phyloP scores from a whole-genome alignment of 805 yeast species.

The Lachancea sp. region DNA sequence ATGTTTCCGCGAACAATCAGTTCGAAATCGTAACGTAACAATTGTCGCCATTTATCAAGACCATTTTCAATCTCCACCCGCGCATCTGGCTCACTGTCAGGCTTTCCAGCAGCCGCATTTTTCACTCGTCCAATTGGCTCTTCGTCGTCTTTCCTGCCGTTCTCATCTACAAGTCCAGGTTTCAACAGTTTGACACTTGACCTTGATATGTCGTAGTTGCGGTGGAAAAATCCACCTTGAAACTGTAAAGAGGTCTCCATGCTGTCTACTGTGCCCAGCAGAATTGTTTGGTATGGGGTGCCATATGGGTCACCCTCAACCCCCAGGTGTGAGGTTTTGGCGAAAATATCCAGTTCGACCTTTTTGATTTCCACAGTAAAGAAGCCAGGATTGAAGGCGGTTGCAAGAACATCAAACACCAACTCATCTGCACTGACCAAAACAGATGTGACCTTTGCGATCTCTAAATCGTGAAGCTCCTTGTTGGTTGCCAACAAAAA shows the following conservation, averaged over 20 bases:
- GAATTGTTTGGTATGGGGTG: constrained; percentile 51
- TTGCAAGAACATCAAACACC: constrained; percentile 68
- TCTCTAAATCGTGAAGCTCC: constrained; percentile 63
- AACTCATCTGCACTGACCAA: constrained; percentile 79
- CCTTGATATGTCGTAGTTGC: constrained; percentile 50
- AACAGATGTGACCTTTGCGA: constrained; percentile 59
- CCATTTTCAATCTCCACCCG: constrained; percentile 28
- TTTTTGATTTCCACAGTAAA: constrained; percentile 55
- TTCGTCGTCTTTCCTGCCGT: not conserved
- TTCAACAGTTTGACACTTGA: constrained; percentile 66
- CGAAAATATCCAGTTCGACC: constrained; percentile 80
- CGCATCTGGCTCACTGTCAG: not conserved
- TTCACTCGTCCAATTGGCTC: constrained; percentile 12
- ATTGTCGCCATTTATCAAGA: constrained; percentile 59
- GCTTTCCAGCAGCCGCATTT: not conserved
- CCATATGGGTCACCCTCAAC: constrained; percentile 12
- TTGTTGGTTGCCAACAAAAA: constrained; percentile 80
- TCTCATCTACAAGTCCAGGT: constrained; percentile 51
- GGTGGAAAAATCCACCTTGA: constrained; percentile 68
- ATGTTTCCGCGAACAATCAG: constrained; percentile 77
- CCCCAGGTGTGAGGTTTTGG: constrained; percentile 49
- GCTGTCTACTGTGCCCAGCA: constrained; percentile 60
- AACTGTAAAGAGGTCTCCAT: constrained; percentile 72
- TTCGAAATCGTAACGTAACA: constrained; percentile 78
- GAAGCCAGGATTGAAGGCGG: constrained; percentile 85